A percentile compares a stretch with the other conserved stretches of the same genome.
Evolutionary conservation across 805 yeast genomes (phyloP).

Genomic region (Dipodascus geniculatus): DNA sequence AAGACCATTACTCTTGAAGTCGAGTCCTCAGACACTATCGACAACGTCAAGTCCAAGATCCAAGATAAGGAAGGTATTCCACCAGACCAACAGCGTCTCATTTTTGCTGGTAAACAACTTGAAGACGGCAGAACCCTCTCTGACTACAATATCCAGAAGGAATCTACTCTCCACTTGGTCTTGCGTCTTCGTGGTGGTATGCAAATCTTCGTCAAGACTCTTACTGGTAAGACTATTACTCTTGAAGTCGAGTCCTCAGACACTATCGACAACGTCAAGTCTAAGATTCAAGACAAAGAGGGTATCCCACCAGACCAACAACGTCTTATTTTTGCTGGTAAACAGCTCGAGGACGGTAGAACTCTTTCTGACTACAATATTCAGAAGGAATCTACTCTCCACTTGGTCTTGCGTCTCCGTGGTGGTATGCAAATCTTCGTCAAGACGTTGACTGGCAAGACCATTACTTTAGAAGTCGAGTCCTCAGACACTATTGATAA

Average conservation of each 20-base stretch:
- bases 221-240: conserved; percentile 86
- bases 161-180: conserved; percentile 76
- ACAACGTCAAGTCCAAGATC: conserved; percentile 88
- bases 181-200: conserved; percentile 86
- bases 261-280: conserved; percentile 90
- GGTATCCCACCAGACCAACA: conserved; percentile 97
- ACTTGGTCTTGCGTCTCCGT: conserved; percentile 76
- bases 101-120: conserved; percentile 92
- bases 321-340: conserved; percentile 91
- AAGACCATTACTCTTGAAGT: conserved; percentile 83
- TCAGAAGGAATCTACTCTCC: conserved; percentile 85
- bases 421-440: conserved; percentile 80
- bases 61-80: conserved; percentile 97
- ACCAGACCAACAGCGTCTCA: conserved; percentile 92
- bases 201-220: conserved; percentile 86
- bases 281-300: conserved; percentile 93
- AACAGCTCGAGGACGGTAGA: conserved; percentile 93
- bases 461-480: conserved; percentile 81
- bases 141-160: conserved; percentile 93
- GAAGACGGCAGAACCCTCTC: conserved; percentile 93
- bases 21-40: conserved; percentile 91
- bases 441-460: conserved; percentile 81
- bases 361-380: conserved; percentile 90
- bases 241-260: conserved; percentile 87
- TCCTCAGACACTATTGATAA: conserved; percentile 92